These are phyloP conservation scores for Candida peoriensis DNA, from an alignment of 805 yeast species.

Conservation along the genomic window DNA sequence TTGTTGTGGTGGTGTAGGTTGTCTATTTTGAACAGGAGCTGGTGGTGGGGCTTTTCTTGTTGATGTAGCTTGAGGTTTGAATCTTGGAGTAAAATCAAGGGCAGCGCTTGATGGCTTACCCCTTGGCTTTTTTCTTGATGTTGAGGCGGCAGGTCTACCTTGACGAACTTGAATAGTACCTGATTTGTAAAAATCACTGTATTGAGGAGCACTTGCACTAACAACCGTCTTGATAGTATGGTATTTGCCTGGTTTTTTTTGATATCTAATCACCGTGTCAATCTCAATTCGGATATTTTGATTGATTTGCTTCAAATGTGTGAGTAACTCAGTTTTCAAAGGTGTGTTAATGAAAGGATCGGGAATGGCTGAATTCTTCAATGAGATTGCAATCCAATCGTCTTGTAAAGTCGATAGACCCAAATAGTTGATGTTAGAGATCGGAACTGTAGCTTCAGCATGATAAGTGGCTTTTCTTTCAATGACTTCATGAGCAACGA, in stretches of 20 bases:
- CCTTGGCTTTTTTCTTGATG: constrained; percentile 72
- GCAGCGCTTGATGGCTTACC: constrained; percentile 30
- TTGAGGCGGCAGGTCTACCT: constrained; percentile 72
- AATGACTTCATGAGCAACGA: constrained; percentile 68
- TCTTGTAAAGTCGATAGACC: constrained; percentile 77
- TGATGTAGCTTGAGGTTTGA: constrained; percentile 7
- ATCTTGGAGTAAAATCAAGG: constrained; percentile 27
- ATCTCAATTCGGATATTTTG: constrained; percentile 56
- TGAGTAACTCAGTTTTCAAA: constrained; percentile 84
- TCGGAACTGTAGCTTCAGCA: constrained; percentile 59
- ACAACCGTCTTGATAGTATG: constrained; percentile 68
- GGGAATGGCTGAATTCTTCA: constrained; percentile 41
- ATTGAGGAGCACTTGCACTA: constrained; percentile 56
- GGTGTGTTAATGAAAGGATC: constrained; percentile 77
- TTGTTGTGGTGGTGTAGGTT: constrained; percentile 10
- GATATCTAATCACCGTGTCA: constrained; percentile 71
- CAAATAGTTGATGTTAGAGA: constrained; percentile 53
- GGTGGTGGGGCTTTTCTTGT: constrained; percentile 24
- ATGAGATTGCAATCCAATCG: constrained; percentile 76
- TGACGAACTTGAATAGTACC: constrained; percentile 75
- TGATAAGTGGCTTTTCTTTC: constrained; percentile 55
- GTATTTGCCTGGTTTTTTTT: constrained; percentile 82
- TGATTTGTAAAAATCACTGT: constrained; percentile 79
- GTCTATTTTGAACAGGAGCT: constrained; percentile 23
- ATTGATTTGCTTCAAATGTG: constrained; percentile 63